Percentiles rank a stretch among this genome's conserved stretches.
Evolutionary conservation across 257 asterid species (phyloP).

Genomic region (Capsicum baccatum): DNA sequence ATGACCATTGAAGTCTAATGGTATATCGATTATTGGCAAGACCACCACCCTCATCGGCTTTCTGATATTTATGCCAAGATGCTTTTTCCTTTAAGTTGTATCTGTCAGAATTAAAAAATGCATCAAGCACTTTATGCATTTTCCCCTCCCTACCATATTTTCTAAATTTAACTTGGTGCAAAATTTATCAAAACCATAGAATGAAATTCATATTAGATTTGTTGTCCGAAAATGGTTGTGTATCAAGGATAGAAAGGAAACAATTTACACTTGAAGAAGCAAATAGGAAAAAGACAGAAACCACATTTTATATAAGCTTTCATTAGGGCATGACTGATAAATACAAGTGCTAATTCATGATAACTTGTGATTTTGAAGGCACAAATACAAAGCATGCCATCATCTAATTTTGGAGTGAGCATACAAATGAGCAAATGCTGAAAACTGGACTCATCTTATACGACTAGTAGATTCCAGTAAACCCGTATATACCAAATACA

Average conservation of each 20-base stretch:
- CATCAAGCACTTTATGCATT: neutral
- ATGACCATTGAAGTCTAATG: conserved; percentile 7
- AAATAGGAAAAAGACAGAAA: conserved; percentile 11
- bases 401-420: neutral
- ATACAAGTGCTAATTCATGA: conserved; percentile 5
- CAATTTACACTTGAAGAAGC: neutral
- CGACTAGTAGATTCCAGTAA: neutral
- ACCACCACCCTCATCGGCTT: conserved; percentile 16
- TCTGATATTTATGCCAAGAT: conserved; percentile 9
- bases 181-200: neutral
- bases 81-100: neutral
- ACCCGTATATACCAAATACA: neutral
- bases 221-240: neutral
- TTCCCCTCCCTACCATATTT: neutral
- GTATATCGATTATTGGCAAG: neutral
- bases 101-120: conserved; percentile 14
- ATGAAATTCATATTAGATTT: neutral
- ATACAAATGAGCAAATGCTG: neutral
- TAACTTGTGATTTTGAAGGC: neutral
- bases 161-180: neutral
- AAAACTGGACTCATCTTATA: conserved; percentile 10
- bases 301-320: neutral
- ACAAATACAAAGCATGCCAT: conserved; percentile 9
- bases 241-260: conserved; percentile 6
- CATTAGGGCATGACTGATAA: neutral